phyloP scores from a whole-genome alignment of 1,284 basidiomycete species.

The Mycena citricolor region DNA sequence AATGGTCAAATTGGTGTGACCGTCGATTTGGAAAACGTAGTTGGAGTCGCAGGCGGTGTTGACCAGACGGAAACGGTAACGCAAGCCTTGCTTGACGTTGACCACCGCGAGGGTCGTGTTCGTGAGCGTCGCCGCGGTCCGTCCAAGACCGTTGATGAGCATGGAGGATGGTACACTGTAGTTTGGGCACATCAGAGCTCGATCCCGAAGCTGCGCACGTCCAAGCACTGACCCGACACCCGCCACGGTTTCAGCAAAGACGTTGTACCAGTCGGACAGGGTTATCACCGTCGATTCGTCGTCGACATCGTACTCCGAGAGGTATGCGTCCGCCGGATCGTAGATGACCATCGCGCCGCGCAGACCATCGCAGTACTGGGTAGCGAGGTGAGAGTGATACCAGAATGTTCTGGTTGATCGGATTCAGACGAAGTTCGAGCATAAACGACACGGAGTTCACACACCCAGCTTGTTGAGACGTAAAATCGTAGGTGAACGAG shows the following conservation, averaged over 20 bases:
- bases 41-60: slow-evolving; percentile 36
- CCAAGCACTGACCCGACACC: slow-evolving; percentile 6
- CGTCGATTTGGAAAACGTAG: slow-evolving; percentile 27
- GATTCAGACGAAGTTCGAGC: too few species aligned
- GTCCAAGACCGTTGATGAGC: slow-evolving; percentile 51
- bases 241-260: slow-evolving; percentile 13
- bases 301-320: slow-evolving; percentile 41
- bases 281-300: slow-evolving; percentile 35
- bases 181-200: slow-evolving; percentile 26
- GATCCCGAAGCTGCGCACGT: neutral
- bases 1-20: slow-evolving; percentile 33
- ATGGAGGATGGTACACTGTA: slow-evolving; percentile 21
- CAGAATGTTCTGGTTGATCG: too few species aligned
- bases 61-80: slow-evolving; percentile 34
- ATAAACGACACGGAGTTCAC: too few species aligned
- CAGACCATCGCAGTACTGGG: slow-evolving; percentile 47
- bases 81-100: slow-evolving; percentile 20
- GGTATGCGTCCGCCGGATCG: slow-evolving; percentile 41
- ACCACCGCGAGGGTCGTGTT: slow-evolving; percentile 19
- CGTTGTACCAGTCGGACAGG: slow-evolving; percentile 39
- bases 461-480: too few species aligned
- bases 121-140: slow-evolving; percentile 24
- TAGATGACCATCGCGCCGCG: slow-evolving; percentile 41
- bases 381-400: too few species aligned
- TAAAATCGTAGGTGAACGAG: slow-evolving; percentile 32